Evolutionary conservation across 495 filamentous ascomycete genomes (phyloP).

Genomic region (Clavariopsis aquatica): DNA sequence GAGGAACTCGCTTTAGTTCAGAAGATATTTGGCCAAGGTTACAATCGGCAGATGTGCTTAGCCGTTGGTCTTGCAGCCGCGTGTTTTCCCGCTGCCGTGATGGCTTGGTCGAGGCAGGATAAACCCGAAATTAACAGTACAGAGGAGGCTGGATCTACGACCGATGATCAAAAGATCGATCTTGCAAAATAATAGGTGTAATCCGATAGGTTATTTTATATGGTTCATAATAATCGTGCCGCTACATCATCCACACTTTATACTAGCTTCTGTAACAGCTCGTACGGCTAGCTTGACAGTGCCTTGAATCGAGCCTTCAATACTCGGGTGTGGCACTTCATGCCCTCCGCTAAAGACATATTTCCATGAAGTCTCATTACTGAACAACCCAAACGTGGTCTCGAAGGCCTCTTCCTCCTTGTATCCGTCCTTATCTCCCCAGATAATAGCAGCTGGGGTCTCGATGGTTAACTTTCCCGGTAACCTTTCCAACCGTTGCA

Average conservation of each 20-base stretch:
- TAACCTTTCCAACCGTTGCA: neutral
- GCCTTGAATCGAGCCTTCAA: neutral
- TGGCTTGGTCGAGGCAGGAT: conserved; percentile 18
- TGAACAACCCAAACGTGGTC: too few relatives aligned
- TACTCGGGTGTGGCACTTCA: neutral
- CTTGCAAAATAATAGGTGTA: too few relatives aligned
- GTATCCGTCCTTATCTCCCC: neutral
- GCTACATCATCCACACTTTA: neutral
- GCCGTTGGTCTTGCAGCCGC: conserved; percentile 25
- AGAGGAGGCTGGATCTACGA: neutral
- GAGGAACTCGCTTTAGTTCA: neutral
- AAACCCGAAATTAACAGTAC: too few relatives aligned
- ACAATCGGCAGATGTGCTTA: conserved; percentile 11
- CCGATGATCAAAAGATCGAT: too few relatives aligned
- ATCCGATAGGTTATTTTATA: too few relatives aligned
- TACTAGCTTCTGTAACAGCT: neutral
- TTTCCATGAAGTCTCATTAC: too few relatives aligned
- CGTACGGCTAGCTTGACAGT: neutral
- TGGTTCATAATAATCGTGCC: too few relatives aligned
- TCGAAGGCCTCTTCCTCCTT: too few relatives aligned
- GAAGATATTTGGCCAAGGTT: neutral
- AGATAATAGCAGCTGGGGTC: neutral
- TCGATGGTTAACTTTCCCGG: neutral
- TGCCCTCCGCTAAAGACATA: too few relatives aligned
- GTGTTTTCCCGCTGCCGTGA: neutral